phyloP scores from a whole-genome alignment of 2,329 filamentous ascomycete genomes.

The Aquanectria penicillioides region DNA sequence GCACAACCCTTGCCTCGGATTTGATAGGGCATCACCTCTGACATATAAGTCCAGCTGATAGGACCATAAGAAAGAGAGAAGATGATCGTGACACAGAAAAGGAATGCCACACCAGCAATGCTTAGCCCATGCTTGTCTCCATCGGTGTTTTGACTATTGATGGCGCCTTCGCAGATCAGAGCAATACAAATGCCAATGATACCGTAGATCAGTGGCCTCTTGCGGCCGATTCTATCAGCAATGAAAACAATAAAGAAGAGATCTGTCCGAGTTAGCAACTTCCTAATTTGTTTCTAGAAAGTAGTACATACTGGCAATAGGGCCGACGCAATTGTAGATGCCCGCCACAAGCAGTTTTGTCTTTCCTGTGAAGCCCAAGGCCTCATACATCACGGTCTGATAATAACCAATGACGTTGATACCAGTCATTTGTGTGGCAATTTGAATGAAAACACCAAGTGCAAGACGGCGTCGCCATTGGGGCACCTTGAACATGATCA shows the following conservation, averaged over 20 bases:
- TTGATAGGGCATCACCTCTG: conserved; percentile 70
- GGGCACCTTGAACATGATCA: conserved; percentile 64
- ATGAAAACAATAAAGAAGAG: conserved; percentile 66
- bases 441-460: conserved; percentile 67
- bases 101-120: conserved; percentile 67
- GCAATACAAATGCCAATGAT: conserved; percentile 66
- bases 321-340: conserved; percentile 70
- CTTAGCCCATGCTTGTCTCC: conserved; percentile 53
- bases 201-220: conserved; percentile 73
- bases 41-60: conserved; percentile 67
- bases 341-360: conserved; percentile 65
- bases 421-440: conserved; percentile 64
- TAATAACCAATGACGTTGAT: conserved; percentile 69
- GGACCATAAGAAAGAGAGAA: conserved; percentile 65
- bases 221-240: conserved; percentile 69
- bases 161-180: conserved; percentile 64
- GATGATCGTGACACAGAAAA: conserved; percentile 63
- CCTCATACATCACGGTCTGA: conserved; percentile 62
- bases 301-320: conserved; percentile 52
- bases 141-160: conserved; percentile 61
- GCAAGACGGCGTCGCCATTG: conserved; percentile 66
- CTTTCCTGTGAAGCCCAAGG: conserved; percentile 59
- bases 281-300: neutral
- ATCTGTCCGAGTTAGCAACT: conserved; percentile 44
- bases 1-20: conserved; percentile 55